Percentiles rank a stretch among this genome's conserved stretches.
Evolutionary conservation across 495 filamentous ascomycete genomes (phyloP).

Genomic region (Hypoxylon fuscum): DNA sequence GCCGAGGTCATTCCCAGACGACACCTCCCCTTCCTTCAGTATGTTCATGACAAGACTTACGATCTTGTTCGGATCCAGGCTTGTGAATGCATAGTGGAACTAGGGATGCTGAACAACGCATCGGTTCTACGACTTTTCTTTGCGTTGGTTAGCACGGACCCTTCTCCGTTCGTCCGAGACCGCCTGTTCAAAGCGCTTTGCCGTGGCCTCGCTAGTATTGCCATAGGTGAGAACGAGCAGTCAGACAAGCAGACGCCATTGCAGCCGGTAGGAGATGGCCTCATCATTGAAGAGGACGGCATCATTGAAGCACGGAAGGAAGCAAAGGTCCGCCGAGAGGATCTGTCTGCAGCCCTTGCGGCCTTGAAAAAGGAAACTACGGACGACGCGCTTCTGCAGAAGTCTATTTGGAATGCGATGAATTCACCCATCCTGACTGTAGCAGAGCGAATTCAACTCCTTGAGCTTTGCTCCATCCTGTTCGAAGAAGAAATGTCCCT

Average conservation of each 20-base stretch:
- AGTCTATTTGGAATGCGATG: constrained; percentile 80
- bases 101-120: constrained; percentile 72
- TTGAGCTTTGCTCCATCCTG: constrained; percentile 78
- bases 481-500: constrained; percentile 72
- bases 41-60: constrained; percentile 78
- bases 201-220: constrained; percentile 78
- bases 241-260: constrained; percentile 43
- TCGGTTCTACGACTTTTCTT: constrained; percentile 75
- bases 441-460: constrained; percentile 77
- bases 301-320: constrained; percentile 73
- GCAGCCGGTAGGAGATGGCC: constrained; percentile 55
- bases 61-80: constrained; percentile 84
- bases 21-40: constrained; percentile 77
- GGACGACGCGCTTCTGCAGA: constrained; percentile 67
- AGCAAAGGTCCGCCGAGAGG: constrained; percentile 74
- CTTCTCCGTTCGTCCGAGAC: constrained; percentile 81
- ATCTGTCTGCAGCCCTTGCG: constrained; percentile 76
- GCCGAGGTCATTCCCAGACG: constrained; percentile 70
- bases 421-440: constrained; percentile 71
- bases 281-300: constrained; percentile 80
- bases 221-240: constrained; percentile 69
- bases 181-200: constrained; percentile 73
- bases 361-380: constrained; percentile 78
- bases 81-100: constrained; percentile 80
- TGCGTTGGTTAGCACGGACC: constrained; percentile 74